Conservation (phyloP, 2,329 filamentous ascomycete species). For the Fusarium neocosmosporiellum region DNA sequence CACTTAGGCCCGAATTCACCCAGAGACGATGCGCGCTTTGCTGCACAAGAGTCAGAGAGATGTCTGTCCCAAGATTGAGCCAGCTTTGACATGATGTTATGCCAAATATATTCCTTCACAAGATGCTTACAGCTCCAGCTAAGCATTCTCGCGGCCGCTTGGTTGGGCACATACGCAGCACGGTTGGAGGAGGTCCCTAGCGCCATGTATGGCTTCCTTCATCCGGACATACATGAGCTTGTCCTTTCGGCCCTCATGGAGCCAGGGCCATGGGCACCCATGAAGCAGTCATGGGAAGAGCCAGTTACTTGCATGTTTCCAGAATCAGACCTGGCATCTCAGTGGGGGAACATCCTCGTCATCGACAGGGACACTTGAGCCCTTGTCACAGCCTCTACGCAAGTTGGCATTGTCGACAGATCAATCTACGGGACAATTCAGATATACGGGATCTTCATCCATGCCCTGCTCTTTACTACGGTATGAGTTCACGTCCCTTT, state of each 20-base stretch:
- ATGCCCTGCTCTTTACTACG: not conserved
- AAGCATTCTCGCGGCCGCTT: not conserved
- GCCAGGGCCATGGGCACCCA: conserved; percentile 22
- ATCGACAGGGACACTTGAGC: not conserved
- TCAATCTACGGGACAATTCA: not conserved
- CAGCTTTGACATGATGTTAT: not conserved
- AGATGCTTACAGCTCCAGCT: not conserved
- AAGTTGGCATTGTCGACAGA: conserved; percentile 1
- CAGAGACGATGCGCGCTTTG: conserved; percentile 33
- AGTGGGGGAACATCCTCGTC: conserved; percentile 10
- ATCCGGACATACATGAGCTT: conserved; percentile 13
- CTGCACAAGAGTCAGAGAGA: conserved; percentile 16
- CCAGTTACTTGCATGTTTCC: conserved; percentile 13
- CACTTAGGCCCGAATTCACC: conserved; percentile 35
- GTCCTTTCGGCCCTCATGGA: conserved; percentile 10
- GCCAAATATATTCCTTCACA: not conserved
- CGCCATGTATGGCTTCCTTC: conserved; percentile 25
- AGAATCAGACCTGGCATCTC: conserved; percentile 4
- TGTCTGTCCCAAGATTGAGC: not conserved
- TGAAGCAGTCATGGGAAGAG: conserved; percentile 30
- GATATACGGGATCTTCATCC: conserved; percentile 1
- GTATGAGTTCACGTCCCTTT: not conserved
- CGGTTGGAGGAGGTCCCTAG: conserved; percentile 1
- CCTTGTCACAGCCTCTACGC: not conserved
- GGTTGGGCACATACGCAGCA: not conserved